A percentile compares a stretch with the other conserved stretches of the same genome.
Conservation (phyloP, 495 filamentous ascomycete species). For the Eremomyces bilateralis region DNA sequence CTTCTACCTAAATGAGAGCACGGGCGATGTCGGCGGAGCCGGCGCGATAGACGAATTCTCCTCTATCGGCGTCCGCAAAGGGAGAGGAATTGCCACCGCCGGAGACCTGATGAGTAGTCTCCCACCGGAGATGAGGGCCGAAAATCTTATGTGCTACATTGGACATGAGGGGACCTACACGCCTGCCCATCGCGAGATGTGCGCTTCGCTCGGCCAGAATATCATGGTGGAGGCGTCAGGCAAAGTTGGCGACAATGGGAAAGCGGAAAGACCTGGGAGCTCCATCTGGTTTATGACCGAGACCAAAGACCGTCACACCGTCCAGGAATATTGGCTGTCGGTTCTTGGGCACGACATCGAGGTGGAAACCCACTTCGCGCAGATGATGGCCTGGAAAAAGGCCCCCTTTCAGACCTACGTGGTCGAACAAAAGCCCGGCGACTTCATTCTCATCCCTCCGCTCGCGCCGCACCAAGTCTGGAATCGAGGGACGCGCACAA, state of each 20-base stretch:
- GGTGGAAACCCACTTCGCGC: constrained; percentile 87
- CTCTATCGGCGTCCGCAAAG: constrained; percentile 17
- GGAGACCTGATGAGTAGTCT: constrained; percentile 90
- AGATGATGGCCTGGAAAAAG: constrained; percentile 76
- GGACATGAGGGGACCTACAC: constrained; percentile 97
- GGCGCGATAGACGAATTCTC: constrained; percentile 20
- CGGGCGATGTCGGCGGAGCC: constrained; percentile 31
- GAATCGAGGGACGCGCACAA: constrained; percentile 85
- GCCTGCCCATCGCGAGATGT: constrained; percentile 93
- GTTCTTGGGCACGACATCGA: constrained; percentile 88
- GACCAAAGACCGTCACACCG: constrained; percentile 62
- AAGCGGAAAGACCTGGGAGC: constrained; percentile 54
- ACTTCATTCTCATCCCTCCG: constrained; percentile 90
- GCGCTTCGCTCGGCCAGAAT: constrained; percentile 84
- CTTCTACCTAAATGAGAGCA: constrained; percentile 71
- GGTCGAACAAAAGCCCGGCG: constrained; percentile 78
- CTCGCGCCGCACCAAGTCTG: constrained; percentile 95
- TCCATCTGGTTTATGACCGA: constrained; percentile 99
- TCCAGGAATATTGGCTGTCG: constrained; percentile 81
- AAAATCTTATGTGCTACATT: constrained; percentile 96
- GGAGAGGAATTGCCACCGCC: constrained; percentile 34
- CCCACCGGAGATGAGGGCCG: constrained; percentile 63
- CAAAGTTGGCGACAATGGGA: constrained; percentile 30
- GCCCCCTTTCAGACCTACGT: constrained; percentile 84
- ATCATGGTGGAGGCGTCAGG: constrained; percentile 83